Evolutionary conservation across 345 rosid species (phyloP).

Genomic region (Citrus reticulata): DNA sequence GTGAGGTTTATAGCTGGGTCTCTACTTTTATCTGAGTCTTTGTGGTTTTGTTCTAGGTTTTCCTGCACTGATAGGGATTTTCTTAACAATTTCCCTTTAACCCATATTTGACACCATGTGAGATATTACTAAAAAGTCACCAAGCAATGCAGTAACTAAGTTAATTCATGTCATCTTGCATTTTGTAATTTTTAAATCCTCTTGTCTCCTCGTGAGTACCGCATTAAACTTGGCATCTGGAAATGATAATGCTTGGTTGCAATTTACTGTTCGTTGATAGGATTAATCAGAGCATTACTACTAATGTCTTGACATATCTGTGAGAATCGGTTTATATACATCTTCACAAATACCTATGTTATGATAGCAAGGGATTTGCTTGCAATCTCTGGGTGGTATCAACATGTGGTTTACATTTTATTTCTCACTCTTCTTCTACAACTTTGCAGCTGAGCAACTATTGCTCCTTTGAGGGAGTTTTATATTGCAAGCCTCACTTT

Average conservation of each 20-base stretch:
- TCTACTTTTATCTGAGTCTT: neutral
- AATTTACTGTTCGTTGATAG: neutral
- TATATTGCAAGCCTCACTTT: constrained; percentile 82
- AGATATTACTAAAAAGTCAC: neutral
- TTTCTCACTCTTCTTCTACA: constrained; percentile 6
- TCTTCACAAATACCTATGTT: neutral
- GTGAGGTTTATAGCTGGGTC: neutral
- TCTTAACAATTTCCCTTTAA: neutral
- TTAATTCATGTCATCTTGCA: neutral
- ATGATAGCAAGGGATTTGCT: neutral
- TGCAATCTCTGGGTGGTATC: neutral
- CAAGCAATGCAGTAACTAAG: neutral
- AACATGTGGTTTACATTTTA: neutral
- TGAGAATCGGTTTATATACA: too few relatives aligned
- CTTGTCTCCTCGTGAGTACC: neutral
- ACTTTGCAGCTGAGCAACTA: constrained; percentile 55
- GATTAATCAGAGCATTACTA: neutral
- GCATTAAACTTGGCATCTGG: neutral
- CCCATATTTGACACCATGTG: neutral
- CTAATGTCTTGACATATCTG: neutral
- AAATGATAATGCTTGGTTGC: neutral
- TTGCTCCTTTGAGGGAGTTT: constrained; percentile 67
- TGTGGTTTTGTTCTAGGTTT: neutral
- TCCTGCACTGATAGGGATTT: neutral
- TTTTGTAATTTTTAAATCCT: neutral